These are phyloP conservation scores for Physcomitrium patens DNA, from an alignment of 225 moss, liverwort and hornwort genomes.

Conservation along the genomic window DNA sequence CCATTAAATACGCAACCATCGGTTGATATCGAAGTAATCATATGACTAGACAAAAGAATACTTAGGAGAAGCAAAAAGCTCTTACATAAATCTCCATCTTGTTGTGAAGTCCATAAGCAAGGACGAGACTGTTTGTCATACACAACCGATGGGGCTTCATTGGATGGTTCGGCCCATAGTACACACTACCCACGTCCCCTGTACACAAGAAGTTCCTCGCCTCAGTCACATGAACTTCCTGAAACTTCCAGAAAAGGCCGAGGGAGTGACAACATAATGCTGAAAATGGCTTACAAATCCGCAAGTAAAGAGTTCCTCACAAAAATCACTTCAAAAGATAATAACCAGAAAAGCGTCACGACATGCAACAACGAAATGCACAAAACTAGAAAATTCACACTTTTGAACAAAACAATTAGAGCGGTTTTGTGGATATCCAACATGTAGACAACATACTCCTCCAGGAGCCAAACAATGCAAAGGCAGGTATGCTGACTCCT, in stretches of 20 bases:
- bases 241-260: neutral
- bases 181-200: conserved; percentile 97
- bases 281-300: neutral
- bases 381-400: neutral
- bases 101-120: conserved; percentile 93
- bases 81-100: conserved; percentile 98
- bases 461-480: conserved; percentile 1
- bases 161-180: conserved; percentile 97
- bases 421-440: neutral
- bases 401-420: neutral
- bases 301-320: neutral
- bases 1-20: neutral
- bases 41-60: neutral
- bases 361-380: neutral
- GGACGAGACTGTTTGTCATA: conserved; percentile 99
- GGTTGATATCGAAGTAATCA: neutral
- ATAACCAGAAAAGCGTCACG: neutral
- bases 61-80: neutral
- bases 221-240: conserved; percentile 13
- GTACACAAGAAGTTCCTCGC: conserved; percentile 18
- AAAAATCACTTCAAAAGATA: neutral
- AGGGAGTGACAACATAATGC: neutral
- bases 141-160: conserved; percentile 99
- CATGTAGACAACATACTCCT: neutral
- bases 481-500: conserved; percentile 3